Conservation (phyloP, 2,329 filamentous ascomycete species). For the Penicillium concentricum region DNA sequence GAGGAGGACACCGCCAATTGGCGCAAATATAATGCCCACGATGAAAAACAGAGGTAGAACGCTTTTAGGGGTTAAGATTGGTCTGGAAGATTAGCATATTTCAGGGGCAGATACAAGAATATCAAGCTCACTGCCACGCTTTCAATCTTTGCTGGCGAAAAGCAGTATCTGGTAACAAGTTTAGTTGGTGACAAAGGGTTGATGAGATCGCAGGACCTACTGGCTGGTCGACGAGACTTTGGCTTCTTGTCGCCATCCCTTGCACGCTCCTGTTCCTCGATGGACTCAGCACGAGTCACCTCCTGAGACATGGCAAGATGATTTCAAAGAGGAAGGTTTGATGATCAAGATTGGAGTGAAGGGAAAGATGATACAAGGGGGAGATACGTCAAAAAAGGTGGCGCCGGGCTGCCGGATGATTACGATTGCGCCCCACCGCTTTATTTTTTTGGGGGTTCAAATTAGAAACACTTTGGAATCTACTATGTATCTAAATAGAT, state of each 20-base stretch:
- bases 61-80: conserved; percentile 92
- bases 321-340: not conserved
- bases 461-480: conserved; percentile 1
- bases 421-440: conserved; percentile 13
- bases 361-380: conserved; percentile 6
- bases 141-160: conserved; percentile 96
- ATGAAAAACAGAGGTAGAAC: conserved; percentile 88
- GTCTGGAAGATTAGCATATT: conserved; percentile 53
- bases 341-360: conserved; percentile 2
- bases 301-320: conserved; percentile 43
- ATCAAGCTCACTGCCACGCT: conserved; percentile 82
- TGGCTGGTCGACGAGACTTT: conserved; percentile 89
- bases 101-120: not conserved
- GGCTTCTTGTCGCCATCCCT: conserved; percentile 63
- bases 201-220: conserved; percentile 50
- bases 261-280: conserved; percentile 46
- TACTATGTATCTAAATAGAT: not conserved
- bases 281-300: conserved; percentile 41
- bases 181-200: conserved; percentile 5
- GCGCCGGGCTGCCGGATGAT: conserved; percentile 22
- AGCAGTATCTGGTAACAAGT: conserved; percentile 69
- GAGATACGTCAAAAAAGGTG: conserved; percentile 28
- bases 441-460: not conserved
- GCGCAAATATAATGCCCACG: conserved; percentile 88
- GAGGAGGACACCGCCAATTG: conserved; percentile 81